Conservation (phyloP, 495 filamentous ascomycete species). For the Poronia punctata region DNA sequence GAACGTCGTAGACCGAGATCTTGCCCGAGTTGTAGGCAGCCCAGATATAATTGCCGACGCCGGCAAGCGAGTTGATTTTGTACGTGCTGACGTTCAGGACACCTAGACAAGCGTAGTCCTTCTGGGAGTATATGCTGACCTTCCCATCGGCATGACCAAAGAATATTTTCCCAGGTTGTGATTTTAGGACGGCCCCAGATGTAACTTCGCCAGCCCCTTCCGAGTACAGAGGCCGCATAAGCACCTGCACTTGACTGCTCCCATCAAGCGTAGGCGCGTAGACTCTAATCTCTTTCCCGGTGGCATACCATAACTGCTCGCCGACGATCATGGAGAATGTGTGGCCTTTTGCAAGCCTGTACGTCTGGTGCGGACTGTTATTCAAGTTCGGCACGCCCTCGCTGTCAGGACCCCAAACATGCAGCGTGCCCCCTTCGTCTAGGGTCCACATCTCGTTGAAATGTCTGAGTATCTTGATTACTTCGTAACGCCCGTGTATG, state of each 20-base stretch:
- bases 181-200: slow-evolving; percentile 66
- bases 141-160: slow-evolving; percentile 93
- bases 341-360: slow-evolving; percentile 72
- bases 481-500: slow-evolving; percentile 73
- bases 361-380: slow-evolving; percentile 54
- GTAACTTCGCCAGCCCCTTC: slow-evolving; percentile 77
- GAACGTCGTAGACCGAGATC: slow-evolving; percentile 87
- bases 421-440: slow-evolving; percentile 81
- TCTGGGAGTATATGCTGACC: slow-evolving; percentile 78
- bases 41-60: slow-evolving; percentile 83
- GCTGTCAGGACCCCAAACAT: slow-evolving; percentile 80
- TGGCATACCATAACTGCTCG: slow-evolving; percentile 78
- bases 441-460: slow-evolving; percentile 89
- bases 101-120: slow-evolving; percentile 64
- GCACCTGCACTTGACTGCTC: slow-evolving; percentile 58
- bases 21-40: slow-evolving; percentile 93
- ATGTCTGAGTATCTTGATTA: slow-evolving; percentile 81
- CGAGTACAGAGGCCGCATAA: slow-evolving; percentile 58
- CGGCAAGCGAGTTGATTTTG: slow-evolving; percentile 85
- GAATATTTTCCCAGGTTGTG: slow-evolving; percentile 73
- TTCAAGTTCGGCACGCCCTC: slow-evolving; percentile 65
- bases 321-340: slow-evolving; percentile 79
- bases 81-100: slow-evolving; percentile 83
- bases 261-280: slow-evolving; percentile 70
- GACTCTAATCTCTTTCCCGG: slow-evolving; percentile 79